These are phyloP conservation scores for Gamsiella multidivaricata DNA, from an alignment of 192 early-diverging fungal genomes.

Conservation along the genomic window DNA sequence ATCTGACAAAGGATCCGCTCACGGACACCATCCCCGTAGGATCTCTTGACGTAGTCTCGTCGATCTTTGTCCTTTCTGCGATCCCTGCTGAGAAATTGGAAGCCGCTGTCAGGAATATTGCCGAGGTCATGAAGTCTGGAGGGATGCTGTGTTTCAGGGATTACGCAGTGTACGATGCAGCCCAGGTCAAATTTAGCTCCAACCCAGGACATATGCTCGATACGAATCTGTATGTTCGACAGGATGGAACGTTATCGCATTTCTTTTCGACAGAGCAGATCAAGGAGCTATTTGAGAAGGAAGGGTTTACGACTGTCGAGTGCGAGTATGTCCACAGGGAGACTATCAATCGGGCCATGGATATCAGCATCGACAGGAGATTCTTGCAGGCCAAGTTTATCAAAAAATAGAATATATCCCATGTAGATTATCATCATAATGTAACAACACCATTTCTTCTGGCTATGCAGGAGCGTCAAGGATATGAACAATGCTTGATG, in stretches of 20 bases:
- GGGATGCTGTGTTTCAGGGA: constrained; percentile 94
- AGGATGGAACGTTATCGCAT: constrained; percentile 95
- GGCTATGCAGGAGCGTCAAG: neutral
- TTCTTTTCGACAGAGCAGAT: constrained; percentile 84
- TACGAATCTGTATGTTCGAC: constrained; percentile 95
- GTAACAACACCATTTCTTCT: too few species aligned
- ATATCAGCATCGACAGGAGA: constrained; percentile 74
- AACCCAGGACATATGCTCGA: constrained; percentile 86
- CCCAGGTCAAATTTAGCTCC: constrained; percentile 89
- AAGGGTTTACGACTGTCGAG: constrained; percentile 68
- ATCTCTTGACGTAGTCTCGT: constrained; percentile 88
- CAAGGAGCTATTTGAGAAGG: constrained; percentile 67
- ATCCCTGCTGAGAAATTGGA: constrained; percentile 89
- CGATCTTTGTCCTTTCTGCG: constrained; percentile 97
- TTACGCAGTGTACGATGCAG: constrained; percentile 96
- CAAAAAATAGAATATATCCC: constrained; percentile 53
- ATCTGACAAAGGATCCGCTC: constrained; percentile 83
- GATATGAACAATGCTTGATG: neutral
- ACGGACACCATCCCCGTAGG: constrained; percentile 76
- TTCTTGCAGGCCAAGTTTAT: constrained; percentile 84
- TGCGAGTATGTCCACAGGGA: constrained; percentile 75
- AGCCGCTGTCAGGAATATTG: constrained; percentile 83
- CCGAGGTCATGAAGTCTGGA: constrained; percentile 84
- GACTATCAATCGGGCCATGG: constrained; percentile 75
- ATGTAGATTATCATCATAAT: constrained; percentile 24